A percentile compares a stretch with the other conserved stretches of the same genome.
These are phyloP conservation scores for Syncephalastrum monosporum DNA, from an alignment of 371 early-diverging fungal genomes.

Conservation along the genomic window DNA sequence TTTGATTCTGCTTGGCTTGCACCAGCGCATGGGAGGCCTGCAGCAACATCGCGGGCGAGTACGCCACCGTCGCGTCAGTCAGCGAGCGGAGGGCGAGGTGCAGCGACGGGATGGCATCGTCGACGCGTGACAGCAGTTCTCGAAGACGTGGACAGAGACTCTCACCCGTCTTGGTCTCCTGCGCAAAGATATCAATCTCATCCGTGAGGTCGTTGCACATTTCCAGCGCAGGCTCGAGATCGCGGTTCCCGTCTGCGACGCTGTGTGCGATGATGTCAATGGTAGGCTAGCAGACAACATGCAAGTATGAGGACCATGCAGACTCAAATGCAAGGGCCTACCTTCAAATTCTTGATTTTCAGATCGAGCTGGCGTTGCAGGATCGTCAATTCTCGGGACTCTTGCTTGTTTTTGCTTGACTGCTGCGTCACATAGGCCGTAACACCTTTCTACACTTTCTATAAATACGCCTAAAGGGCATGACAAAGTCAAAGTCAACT, in stretches of 20 bases:
- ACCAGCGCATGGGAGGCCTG: conserved; percentile 30
- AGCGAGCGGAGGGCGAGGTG: conserved; percentile 36
- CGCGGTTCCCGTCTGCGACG: conserved; percentile 65
- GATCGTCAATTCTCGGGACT: conserved; percentile 27
- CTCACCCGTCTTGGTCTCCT: conserved; percentile 19
- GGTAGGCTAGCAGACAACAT: conserved; percentile 59
- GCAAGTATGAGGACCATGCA: conserved; percentile 28
- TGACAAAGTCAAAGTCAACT: conserved; percentile 10
- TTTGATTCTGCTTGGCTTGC: conserved; percentile 6
- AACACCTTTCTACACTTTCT: conserved; percentile 46
- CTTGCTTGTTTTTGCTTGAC: conserved; percentile 30
- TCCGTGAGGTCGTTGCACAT: conserved; percentile 56
- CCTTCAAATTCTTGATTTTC: conserved; percentile 45
- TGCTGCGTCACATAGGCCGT: conserved; percentile 51
- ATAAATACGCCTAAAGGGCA: background rate
- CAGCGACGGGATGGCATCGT: conserved; percentile 68
- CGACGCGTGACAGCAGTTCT: conserved; percentile 51
- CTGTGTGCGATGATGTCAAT: conserved; percentile 68
- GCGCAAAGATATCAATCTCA: conserved; percentile 56
- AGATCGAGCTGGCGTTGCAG: conserved; percentile 46
- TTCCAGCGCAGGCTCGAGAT: conserved; percentile 61
- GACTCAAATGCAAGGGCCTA: conserved; percentile 8
- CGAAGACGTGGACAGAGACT: conserved; percentile 40
- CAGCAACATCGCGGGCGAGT: conserved; percentile 10
- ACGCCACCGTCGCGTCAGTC: no score